Conservation (phyloP, 495 filamentous ascomycete species). For the Physcia stellaris region DNA sequence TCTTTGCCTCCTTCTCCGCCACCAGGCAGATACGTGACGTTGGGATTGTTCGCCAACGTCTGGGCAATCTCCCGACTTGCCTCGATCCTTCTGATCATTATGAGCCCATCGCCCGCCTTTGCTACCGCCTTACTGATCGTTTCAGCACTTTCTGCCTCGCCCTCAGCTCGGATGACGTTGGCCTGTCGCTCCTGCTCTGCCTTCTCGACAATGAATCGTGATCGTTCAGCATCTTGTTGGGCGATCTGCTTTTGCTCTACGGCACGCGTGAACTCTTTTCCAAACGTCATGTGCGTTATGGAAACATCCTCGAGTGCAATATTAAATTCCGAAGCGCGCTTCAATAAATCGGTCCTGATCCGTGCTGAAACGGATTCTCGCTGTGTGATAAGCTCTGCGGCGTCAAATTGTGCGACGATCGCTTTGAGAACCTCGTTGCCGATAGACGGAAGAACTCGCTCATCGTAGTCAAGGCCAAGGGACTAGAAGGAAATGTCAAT, state of each 20-base stretch:
- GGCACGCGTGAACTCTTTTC: constrained; percentile 94
- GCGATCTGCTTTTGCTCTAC: constrained; percentile 99
- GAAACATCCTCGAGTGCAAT: constrained; percentile 97
- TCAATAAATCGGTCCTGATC: constrained; percentile 88
- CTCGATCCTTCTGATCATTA: constrained; percentile 93
- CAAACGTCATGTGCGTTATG: constrained; percentile 99
- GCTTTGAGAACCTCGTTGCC: constrained; percentile 99
- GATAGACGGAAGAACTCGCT: constrained; percentile 97
- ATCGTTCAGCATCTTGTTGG: constrained; percentile 95
- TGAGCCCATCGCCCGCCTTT: constrained; percentile 82
- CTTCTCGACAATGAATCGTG: constrained; percentile 95
- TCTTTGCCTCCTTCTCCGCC: constrained; percentile 46
- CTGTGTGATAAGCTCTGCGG: constrained; percentile 98
- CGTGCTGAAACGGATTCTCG: constrained; percentile 90
- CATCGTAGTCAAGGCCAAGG: constrained; percentile 96
- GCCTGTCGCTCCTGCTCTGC: constrained; percentile 98
- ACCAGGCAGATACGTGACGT: constrained; percentile 88
- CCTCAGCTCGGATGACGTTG: constrained; percentile 94
- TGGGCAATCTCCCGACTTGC: constrained; percentile 92
- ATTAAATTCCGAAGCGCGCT: constrained; percentile 96
- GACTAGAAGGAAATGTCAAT: constrained; percentile 23
- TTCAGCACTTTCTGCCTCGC: constrained; percentile 91
- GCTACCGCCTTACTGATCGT: constrained; percentile 84
- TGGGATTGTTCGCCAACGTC: constrained; percentile 79
- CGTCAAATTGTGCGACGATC: constrained; percentile 98